phyloP scores from a whole-genome alignment of 1,284 basidiomycete genomes.

The Filobasidium uniguttulatum region DNA sequence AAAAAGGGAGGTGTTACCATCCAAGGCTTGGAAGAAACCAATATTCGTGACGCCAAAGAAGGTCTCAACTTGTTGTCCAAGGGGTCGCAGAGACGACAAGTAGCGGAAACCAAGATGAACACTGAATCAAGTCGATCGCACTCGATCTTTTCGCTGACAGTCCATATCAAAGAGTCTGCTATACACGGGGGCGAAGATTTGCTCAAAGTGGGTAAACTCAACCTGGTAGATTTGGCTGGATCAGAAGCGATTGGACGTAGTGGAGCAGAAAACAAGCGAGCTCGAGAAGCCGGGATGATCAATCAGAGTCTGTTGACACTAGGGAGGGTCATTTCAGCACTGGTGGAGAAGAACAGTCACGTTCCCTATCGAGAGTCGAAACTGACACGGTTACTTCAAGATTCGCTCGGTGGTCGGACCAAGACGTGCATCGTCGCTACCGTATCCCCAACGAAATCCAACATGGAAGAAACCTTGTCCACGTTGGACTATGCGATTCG shows the following conservation, averaged over 20 bases:
- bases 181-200: conserved; percentile 56
- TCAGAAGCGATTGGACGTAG: conserved; percentile 95
- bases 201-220: conserved; percentile 21
- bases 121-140: conserved; percentile 94
- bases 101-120: conserved; percentile 95
- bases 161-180: conserved; percentile 71
- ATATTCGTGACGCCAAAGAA: conserved; percentile 69
- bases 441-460: conserved; percentile 75
- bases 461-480: conserved; percentile 93
- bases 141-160: conserved; percentile 92
- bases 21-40: conserved; percentile 84
- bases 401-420: conserved; percentile 93
- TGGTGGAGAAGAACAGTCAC: conserved; percentile 82
- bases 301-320: conserved; percentile 94
- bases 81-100: conserved; percentile 81
- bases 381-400: conserved; percentile 91
- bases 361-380: conserved; percentile 80
- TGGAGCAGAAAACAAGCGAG: conserved; percentile 88
- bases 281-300: conserved; percentile 96
- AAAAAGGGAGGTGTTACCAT: conserved; percentile 74
- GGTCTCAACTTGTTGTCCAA: conserved; percentile 74
- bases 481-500: conserved; percentile 95
- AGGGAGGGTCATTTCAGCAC: conserved; percentile 89
- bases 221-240: conserved; percentile 52
- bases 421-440: conserved; percentile 99